These are phyloP conservation scores for Hemisphaericaspora xylofermentans DNA, from an alignment of 1,139 yeast species.

Conservation along the genomic window DNA sequence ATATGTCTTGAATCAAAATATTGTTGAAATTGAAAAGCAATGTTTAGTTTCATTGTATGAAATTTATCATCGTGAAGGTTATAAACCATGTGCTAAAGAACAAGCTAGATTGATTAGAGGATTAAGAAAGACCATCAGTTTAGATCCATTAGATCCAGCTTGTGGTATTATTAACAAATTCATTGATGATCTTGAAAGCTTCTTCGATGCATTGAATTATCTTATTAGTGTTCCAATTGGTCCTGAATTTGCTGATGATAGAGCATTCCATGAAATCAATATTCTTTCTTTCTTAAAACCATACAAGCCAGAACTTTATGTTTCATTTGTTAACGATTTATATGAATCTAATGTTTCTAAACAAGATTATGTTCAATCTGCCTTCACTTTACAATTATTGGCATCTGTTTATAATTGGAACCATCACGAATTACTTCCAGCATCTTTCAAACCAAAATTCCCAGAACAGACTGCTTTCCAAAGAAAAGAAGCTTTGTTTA, in stretches of 20 bases:
- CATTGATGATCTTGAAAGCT: conserved; percentile 58
- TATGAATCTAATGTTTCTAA: conserved; percentile 63
- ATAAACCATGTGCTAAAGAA: conserved; percentile 56
- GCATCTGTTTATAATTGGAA: conserved; percentile 82
- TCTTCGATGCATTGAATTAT: conserved; percentile 65
- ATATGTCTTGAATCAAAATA: conserved; percentile 57
- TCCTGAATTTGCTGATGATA: conserved; percentile 82
- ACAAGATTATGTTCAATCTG: conserved; percentile 76
- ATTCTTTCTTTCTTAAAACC: conserved; percentile 78
- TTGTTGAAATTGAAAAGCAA: conserved; percentile 60
- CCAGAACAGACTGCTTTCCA: conserved; percentile 81
- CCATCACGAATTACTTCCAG: conserved; percentile 54
- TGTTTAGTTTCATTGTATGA: conserved; percentile 63
- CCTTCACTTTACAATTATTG: conserved; percentile 71
- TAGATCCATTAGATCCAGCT: conserved; percentile 70
- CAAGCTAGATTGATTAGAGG: conserved; percentile 53
- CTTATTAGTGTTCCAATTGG: conserved; percentile 76
- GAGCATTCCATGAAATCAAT: conserved; percentile 77
- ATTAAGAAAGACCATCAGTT: conserved; percentile 50
- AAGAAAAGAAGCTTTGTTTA: conserved; percentile 72
- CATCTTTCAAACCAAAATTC: conserved; percentile 64
- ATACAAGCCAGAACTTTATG: conserved; percentile 76
- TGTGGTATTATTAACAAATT: conserved; percentile 51
- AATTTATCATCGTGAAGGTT: conserved; percentile 56
- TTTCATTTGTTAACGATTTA: conserved; percentile 73